Conservation (phyloP, 352 stramenopile genomes). For the Pythium graminicola region DNA sequence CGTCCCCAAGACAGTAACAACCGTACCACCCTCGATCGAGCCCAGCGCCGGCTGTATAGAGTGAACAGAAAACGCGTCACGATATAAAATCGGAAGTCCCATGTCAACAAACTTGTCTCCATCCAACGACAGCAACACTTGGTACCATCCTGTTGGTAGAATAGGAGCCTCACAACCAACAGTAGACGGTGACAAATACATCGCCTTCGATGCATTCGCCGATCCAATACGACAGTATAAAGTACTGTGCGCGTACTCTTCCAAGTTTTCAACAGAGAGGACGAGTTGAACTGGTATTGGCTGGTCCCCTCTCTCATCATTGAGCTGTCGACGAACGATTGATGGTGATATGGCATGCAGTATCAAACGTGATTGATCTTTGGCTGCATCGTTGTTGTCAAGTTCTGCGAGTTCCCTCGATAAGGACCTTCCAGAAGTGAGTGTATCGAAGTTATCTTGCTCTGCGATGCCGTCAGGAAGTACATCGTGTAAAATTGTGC, state of each 20-base stretch:
- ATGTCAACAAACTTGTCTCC: constrained; percentile 38
- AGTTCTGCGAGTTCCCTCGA: not conserved
- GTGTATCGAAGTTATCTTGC: too few relatives aligned
- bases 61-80: constrained; percentile 31
- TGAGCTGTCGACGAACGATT: constrained; percentile 2
- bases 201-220: constrained; percentile 5
- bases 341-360: constrained; percentile 9
- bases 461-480: too few relatives aligned
- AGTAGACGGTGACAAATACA: constrained; percentile 2
- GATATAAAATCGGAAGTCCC: constrained; percentile 33
- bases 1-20: constrained; percentile 22
- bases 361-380: constrained; percentile 8
- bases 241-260: not conserved
- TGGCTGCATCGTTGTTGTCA: not conserved
- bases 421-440: too few relatives aligned
- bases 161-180: constrained; percentile 7
- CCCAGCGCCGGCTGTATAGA: constrained; percentile 36
- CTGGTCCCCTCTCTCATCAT: not conserved
- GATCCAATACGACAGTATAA: constrained; percentile 15
- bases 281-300: not conserved
- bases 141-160: constrained; percentile 35
- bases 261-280: constrained; percentile 10
- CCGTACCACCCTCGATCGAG: constrained; percentile 34
- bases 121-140: constrained; percentile 42
- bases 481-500: too few relatives aligned